Percentiles rank a stretch among this genome's conserved stretches.
Conservation (phyloP, 2,329 filamentous ascomycete species). For the Chaetomium olivaceum region DNA sequence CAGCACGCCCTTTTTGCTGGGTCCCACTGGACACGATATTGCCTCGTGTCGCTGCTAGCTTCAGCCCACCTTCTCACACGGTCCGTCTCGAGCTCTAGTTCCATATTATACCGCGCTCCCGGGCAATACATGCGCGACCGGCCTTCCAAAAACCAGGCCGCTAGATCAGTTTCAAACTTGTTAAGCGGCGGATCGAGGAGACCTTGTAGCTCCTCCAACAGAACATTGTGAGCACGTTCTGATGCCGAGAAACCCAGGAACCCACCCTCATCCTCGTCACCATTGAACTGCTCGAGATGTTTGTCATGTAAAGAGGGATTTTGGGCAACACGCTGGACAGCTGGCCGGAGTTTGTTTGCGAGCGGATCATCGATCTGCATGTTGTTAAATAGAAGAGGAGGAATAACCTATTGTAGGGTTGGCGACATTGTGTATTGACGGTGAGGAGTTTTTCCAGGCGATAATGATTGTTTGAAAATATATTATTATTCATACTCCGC, state of each 20-base stretch:
- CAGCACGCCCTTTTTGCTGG: neutral
- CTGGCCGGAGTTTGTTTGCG: neutral
- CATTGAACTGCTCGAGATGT: neutral
- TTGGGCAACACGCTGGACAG: neutral
- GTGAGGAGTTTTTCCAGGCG: neutral
- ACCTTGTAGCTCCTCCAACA: conserved; percentile 15
- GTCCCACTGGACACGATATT: no score
- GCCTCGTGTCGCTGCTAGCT: neutral
- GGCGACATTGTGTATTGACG: neutral
- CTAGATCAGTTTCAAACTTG: no score
- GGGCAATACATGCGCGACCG: no score
- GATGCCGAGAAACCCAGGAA: neutral
- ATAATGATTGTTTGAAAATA: neutral
- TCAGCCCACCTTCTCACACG: no score
- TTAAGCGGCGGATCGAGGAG: neutral
- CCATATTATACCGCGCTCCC: no score
- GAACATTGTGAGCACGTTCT: neutral
- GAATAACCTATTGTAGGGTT: neutral
- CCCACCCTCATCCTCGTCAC: conserved; percentile 5
- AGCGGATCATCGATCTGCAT: neutral
- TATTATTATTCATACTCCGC: no score
- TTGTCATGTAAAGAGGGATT: neutral
- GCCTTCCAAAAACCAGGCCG: no score
- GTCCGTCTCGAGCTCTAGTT: no score
- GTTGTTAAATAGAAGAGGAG: neutral